These are phyloP conservation scores for Goffeauzyma gilvescens DNA, from an alignment of 768 basidiomycete species.

Conservation along the genomic window DNA sequence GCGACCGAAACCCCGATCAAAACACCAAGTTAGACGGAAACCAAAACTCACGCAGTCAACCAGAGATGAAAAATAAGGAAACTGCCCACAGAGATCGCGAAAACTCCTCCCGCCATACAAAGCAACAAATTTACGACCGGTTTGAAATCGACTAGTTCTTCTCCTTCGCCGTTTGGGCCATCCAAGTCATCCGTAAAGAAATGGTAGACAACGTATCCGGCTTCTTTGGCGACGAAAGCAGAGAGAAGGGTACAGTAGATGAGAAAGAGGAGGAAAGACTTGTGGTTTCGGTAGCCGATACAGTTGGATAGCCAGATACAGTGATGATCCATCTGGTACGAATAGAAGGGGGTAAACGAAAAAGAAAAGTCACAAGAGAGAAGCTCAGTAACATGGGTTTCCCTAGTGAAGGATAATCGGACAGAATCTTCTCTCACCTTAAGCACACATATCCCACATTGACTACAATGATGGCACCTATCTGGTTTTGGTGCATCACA, in stretches of 20 bases:
- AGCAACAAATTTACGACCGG: slow-evolving; percentile 21
- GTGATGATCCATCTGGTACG: slow-evolving; percentile 26
- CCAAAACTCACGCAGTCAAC: slow-evolving; percentile 15
- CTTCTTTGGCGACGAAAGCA: slow-evolving; percentile 17
- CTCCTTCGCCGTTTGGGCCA: not conserved
- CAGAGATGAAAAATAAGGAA: slow-evolving; percentile 23
- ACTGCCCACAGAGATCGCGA: slow-evolving; percentile 20
- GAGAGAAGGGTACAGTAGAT: slow-evolving; percentile 19
- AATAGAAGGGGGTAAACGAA: not conserved
- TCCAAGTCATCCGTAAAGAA: slow-evolving; percentile 14
- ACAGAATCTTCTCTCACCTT: slow-evolving; percentile 15
- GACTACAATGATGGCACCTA: slow-evolving; percentile 29
- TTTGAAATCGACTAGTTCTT: slow-evolving; percentile 11
- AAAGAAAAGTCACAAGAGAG: no score
- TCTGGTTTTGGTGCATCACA: slow-evolving; percentile 29
- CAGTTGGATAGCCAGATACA: slow-evolving; percentile 28
- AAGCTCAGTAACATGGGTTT: not conserved
- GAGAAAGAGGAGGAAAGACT: slow-evolving; percentile 28
- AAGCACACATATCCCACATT: slow-evolving; percentile 21
- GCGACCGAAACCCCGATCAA: no score
- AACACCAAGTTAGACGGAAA: not conserved
- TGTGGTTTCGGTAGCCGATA: slow-evolving; percentile 27
- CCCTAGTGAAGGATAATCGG: not conserved
- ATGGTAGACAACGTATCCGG: slow-evolving; percentile 12
- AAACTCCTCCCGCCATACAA: slow-evolving; percentile 16